Conservation (phyloP, 345 rosid genomes). For the Citrus sp. region DNA sequence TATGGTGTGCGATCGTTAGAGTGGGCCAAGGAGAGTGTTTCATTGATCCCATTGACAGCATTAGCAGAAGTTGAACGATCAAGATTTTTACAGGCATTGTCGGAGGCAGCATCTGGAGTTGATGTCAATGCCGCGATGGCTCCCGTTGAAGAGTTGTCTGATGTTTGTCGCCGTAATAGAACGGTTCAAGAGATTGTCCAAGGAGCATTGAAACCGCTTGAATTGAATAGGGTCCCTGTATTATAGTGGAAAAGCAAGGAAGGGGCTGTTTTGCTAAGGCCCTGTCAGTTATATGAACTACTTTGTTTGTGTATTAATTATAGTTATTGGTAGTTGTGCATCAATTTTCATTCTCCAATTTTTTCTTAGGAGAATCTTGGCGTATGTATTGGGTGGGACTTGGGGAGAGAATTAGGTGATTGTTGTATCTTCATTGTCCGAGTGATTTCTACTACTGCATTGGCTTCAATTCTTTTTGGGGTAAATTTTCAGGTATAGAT, state of each 20-base stretch:
- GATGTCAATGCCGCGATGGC: conserved; percentile 58
- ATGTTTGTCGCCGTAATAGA: conserved; percentile 87
- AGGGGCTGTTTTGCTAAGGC: conserved; percentile 50
- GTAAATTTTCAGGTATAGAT: conserved; percentile 31
- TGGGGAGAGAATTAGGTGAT: conserved; percentile 22
- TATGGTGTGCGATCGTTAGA: conserved; percentile 59
- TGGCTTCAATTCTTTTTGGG: conserved; percentile 35
- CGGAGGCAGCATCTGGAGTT: conserved; percentile 71
- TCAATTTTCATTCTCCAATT: conserved; percentile 38
- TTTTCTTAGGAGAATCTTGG: conserved; percentile 50
- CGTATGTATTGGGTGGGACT: conserved; percentile 15
- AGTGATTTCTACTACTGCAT: conserved; percentile 30
- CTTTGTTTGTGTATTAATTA: conserved; percentile 21
- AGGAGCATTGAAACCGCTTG: conserved; percentile 82
- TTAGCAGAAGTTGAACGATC: conserved; percentile 70
- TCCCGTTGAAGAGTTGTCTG: conserved; percentile 83
- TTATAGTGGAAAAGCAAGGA: conserved; percentile 32
- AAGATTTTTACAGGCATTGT: conserved; percentile 67
- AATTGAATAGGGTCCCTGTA: conserved; percentile 55
- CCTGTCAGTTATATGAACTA: conserved; percentile 12
- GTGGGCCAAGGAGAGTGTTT: conserved; percentile 74
- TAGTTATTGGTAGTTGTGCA: conserved; percentile 23
- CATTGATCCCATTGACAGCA: conserved; percentile 71
- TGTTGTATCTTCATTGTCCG: conserved; percentile 27
- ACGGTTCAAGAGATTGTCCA: conserved; percentile 94